A percentile compares a stretch with the other conserved stretches of the same genome.
Conservation (phyloP, 208 protist genomes). For the Leptomonas pyrrhocoris region DNA sequence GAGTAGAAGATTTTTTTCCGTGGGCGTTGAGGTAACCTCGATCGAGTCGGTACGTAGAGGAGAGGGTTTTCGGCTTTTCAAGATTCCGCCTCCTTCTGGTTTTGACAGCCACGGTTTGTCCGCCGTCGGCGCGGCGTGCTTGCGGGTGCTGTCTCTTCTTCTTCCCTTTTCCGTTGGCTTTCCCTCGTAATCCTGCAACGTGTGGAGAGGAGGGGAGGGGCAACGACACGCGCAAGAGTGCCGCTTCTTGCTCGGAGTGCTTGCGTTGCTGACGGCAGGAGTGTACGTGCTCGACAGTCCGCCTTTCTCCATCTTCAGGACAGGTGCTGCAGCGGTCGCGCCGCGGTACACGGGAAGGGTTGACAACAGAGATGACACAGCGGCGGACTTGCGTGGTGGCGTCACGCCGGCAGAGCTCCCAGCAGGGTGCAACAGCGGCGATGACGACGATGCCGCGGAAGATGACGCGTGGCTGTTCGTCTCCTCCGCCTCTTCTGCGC, state of each 20-base stretch:
- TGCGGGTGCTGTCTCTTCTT: background rate
- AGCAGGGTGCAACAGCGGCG: too few species aligned
- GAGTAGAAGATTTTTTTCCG: background rate
- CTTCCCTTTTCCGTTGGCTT: background rate
- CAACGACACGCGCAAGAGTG: background rate
- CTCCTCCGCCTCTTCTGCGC: background rate
- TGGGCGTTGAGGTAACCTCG: background rate
- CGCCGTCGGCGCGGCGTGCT: background rate
- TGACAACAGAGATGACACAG: background rate
- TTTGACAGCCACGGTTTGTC: conserved; percentile 16
- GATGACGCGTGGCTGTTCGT: background rate
- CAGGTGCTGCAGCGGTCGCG: background rate
- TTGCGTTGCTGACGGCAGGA: background rate
- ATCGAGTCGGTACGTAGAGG: background rate
- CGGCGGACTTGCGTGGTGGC: background rate
- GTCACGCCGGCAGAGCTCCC: too few species aligned
- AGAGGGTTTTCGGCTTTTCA: background rate
- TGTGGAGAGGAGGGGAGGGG: background rate
- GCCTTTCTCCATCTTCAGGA: background rate
- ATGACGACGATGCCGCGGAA: background rate
- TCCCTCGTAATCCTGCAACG: background rate
- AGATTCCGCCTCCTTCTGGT: background rate
- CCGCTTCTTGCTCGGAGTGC: background rate
- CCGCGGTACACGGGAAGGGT: background rate
- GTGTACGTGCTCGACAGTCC: conserved; percentile 7